phyloP scores from a whole-genome alignment of 768 basidiomycete species.

The Favolaschia claudopus region DNA sequence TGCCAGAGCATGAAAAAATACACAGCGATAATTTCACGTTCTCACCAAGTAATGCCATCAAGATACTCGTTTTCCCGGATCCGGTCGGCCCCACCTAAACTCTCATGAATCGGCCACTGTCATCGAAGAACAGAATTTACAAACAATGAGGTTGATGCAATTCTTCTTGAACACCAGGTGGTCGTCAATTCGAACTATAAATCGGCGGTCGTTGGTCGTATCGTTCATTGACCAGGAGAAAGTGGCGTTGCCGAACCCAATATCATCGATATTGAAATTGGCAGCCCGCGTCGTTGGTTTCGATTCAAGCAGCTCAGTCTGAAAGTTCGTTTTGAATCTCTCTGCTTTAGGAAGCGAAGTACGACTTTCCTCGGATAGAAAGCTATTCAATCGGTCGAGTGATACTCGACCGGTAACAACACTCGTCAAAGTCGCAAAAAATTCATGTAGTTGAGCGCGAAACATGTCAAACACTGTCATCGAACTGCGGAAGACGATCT shows the following conservation, averaged over 20 bases:
- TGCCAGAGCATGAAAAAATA: slow-evolving; percentile 15
- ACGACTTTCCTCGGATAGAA: slow-evolving; percentile 44
- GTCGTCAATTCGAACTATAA: slow-evolving; percentile 56
- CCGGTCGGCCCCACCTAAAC: slow-evolving; percentile 69
- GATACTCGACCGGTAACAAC: slow-evolving; percentile 63
- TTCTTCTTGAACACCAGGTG: slow-evolving; percentile 61
- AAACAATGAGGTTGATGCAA: slow-evolving; percentile 62
- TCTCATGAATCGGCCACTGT: no score
- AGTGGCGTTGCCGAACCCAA: slow-evolving; percentile 60
- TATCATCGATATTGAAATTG: slow-evolving; percentile 34
- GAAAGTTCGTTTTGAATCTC: neutral
- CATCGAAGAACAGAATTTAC: no score
- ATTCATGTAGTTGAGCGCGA: slow-evolving; percentile 55
- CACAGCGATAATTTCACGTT: slow-evolving; percentile 26
- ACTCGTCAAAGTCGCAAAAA: slow-evolving; percentile 36
- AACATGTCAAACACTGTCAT: slow-evolving; percentile 71
- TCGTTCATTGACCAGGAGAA: slow-evolving; percentile 62
- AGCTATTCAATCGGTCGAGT: slow-evolving; percentile 57
- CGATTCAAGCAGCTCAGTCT: slow-evolving; percentile 58
- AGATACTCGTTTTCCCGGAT: slow-evolving; percentile 67
- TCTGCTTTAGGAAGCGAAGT: neutral
- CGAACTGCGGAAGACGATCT: slow-evolving; percentile 36
- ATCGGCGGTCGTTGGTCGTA: slow-evolving; percentile 52
- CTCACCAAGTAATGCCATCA: slow-evolving; percentile 67
- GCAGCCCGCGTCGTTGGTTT: slow-evolving; percentile 37